Evolutionary conservation across 1,284 basidiomycete genomes (phyloP).

Genomic region (Coniferiporia sulphurascens): DNA sequence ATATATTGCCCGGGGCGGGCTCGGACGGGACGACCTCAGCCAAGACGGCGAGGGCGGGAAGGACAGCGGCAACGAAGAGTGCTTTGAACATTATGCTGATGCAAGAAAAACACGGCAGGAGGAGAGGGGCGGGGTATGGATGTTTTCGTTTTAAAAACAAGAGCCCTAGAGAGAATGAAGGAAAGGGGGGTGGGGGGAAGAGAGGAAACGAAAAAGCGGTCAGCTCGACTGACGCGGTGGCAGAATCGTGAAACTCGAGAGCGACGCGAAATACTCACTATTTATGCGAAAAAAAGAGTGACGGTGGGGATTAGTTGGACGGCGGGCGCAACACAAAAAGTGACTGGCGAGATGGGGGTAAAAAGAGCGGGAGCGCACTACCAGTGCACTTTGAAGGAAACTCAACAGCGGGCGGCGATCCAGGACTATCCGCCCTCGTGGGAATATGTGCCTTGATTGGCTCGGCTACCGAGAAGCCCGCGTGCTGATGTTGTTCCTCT

Average conservation of each 20-base stretch:
- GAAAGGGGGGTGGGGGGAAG: background rate
- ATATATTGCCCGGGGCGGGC: conserved; percentile 53
- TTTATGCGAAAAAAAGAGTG: conserved; percentile 8
- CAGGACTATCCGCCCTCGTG: background rate
- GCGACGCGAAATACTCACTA: background rate
- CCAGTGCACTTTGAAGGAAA: background rate
- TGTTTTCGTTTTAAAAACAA: background rate
- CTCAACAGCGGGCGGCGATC: background rate
- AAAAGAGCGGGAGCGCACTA: background rate
- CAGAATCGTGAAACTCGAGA: too few species aligned
- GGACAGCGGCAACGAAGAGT: conserved; percentile 36
- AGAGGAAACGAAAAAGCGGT: background rate
- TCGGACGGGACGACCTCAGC: conserved; percentile 51
- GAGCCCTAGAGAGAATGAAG: background rate
- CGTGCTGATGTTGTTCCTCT: background rate
- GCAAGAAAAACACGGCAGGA: conserved; percentile 10
- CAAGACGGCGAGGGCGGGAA: conserved; percentile 34
- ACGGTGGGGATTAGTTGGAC: background rate
- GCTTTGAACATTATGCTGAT: conserved; percentile 37
- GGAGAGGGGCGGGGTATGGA: background rate
- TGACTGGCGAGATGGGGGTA: background rate
- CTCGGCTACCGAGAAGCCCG: background rate
- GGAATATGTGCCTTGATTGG: background rate
- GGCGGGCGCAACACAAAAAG: conserved; percentile 2
- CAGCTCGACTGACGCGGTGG: background rate